Evolutionary conservation across 2,329 filamentous ascomycete species (phyloP).

Genomic region (Cordyceps tenuipes): DNA sequence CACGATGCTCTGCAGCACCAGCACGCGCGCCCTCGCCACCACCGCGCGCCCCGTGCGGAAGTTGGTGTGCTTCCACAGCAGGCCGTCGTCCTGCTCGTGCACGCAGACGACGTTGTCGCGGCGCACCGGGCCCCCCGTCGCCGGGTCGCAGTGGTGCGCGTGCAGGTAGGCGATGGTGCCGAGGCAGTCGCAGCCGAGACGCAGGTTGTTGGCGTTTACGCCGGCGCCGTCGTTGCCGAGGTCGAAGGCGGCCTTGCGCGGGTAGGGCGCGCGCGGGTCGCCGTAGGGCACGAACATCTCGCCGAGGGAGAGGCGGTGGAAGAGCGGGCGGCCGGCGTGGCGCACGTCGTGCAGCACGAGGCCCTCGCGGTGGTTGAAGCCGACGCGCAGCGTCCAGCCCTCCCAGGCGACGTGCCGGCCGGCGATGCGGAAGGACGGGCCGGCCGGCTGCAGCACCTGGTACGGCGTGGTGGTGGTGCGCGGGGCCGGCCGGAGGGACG

Average conservation of each 20-base stretch:
- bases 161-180: conserved; percentile 45
- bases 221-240: conserved; percentile 59
- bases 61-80: conserved; percentile 56
- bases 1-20: conserved; percentile 54
- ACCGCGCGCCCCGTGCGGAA: conserved; percentile 48
- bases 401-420: conserved; percentile 43
- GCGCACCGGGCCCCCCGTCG: conserved; percentile 22
- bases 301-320: conserved; percentile 55
- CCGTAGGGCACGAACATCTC: conserved; percentile 64
- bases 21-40: conserved; percentile 44
- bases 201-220: conserved; percentile 56
- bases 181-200: conserved; percentile 56
- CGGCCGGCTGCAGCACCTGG: conserved; percentile 23
- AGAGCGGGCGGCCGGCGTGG: conserved; percentile 54
- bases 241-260: conserved; percentile 60
- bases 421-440: conserved; percentile 32
- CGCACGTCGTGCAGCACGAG: conserved; percentile 57
- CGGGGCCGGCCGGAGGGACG: conserved; percentile 18
- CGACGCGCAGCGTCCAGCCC: conserved; percentile 58
- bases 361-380: conserved; percentile 60
- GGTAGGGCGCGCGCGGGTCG: conserved; percentile 53
- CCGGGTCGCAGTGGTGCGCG: conserved; percentile 23
- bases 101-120: conserved; percentile 28
- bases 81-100: conserved; percentile 37
- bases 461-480: conserved; percentile 23